Conservation (phyloP, 225 moss, liverwort and hornwort genomes). For the Physcomitrium patens region DNA sequence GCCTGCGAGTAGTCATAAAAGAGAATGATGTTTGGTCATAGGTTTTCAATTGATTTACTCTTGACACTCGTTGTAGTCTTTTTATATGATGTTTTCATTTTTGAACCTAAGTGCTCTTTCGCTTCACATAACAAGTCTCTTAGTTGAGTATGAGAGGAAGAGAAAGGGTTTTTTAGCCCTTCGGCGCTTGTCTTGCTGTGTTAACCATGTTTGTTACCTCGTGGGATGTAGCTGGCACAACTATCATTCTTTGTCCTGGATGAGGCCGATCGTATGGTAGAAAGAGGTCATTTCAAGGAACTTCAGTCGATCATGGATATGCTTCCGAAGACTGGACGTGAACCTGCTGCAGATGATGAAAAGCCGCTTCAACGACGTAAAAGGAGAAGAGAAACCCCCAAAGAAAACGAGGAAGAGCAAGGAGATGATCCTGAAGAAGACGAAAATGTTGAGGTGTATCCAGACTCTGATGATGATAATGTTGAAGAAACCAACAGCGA, state of each 20-base stretch:
- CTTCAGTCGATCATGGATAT: conserved; percentile 91
- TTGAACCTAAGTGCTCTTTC: neutral
- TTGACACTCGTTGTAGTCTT: neutral
- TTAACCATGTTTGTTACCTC: conserved; percentile 24
- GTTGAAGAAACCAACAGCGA: conserved; percentile 3
- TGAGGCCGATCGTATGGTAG: conserved; percentile 99
- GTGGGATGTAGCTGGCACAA: conserved; percentile 58
- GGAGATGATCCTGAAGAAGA: conserved; percentile 32
- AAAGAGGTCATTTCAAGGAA: conserved; percentile 94
- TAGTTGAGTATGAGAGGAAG: neutral
- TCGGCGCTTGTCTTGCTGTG: neutral
- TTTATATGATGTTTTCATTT: neutral
- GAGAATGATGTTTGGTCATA: neutral
- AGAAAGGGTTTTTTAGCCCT: conserved; percentile 16
- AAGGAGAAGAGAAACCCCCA: conserved; percentile 35
- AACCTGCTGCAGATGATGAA: conserved; percentile 26
- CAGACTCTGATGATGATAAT: conserved; percentile 50
- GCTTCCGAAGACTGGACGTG: conserved; percentile 54
- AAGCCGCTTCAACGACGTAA: conserved; percentile 33
- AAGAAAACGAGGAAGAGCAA: conserved; percentile 35
- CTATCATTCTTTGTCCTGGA: conserved; percentile 97
- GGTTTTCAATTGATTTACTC: neutral
- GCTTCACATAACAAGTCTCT: neutral
- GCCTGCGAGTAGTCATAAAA: neutral
- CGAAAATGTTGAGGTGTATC: conserved; percentile 44